Conservation (phyloP, 169 alveolate species). For the Besnoitia besnoiti region DNA sequence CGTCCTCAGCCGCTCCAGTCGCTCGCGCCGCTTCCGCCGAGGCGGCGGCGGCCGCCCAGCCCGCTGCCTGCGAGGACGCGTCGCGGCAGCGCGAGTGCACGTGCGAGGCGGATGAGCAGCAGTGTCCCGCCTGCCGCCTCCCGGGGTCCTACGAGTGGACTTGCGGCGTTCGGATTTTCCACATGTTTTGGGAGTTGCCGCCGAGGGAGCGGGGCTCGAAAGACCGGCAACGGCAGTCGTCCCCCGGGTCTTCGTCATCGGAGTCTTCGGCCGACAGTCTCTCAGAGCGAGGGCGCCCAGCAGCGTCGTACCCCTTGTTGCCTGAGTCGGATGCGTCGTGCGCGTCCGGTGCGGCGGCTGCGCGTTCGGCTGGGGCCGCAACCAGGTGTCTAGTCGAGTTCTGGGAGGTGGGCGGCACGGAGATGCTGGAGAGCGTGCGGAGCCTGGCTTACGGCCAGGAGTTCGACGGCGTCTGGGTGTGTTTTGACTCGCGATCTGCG, state of each 20-base stretch:
- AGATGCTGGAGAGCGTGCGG: background rate
- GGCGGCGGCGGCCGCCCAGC: background rate
- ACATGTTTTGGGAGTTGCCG: background rate
- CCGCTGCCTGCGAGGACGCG: background rate
- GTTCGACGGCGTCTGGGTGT: constrained; percentile 3
- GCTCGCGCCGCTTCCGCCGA: background rate
- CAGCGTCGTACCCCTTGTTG: background rate
- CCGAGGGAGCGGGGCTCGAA: background rate
- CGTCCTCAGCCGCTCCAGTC: background rate
- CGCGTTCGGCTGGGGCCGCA: background rate
- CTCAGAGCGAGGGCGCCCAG: background rate
- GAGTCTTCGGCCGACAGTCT: background rate
- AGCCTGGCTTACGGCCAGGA: background rate
- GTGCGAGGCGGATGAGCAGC: background rate
- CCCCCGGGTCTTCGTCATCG: background rate
- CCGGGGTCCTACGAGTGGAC: constrained; percentile 19
- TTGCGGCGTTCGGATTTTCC: background rate
- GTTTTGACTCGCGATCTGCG: background rate
- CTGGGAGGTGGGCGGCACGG: constrained; percentile 31
- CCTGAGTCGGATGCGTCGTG: background rate
- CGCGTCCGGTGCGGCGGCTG: background rate
- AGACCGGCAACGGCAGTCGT: background rate
- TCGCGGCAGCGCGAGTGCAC: background rate
- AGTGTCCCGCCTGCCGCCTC: background rate
- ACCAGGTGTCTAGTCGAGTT: background rate